Evolutionary conservation across 106 monocot genomes (phyloP).

Genomic region (Gastrodia elata): DNA sequence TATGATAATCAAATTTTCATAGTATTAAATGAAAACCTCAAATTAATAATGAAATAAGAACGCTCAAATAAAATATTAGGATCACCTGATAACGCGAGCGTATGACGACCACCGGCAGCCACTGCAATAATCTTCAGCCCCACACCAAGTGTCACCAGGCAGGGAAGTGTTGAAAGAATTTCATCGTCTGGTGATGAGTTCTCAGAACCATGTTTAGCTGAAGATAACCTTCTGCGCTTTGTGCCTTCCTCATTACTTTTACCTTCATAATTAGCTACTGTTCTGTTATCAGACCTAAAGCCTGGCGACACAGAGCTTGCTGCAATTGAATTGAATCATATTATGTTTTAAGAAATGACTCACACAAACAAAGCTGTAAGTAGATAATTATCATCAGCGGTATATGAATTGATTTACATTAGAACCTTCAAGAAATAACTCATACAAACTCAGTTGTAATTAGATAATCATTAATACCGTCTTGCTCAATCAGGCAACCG

Average conservation of each 20-base stretch:
- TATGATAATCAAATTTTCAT: neutral
- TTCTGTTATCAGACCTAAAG: slow-evolving; percentile 24
- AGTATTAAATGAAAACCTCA: neutral
- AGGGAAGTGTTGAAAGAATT: slow-evolving; percentile 64
- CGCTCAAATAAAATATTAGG: slow-evolving; percentile 5
- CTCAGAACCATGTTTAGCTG: slow-evolving; percentile 55
- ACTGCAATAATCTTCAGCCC: slow-evolving; percentile 57
- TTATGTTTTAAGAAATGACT: slow-evolving; percentile 15
- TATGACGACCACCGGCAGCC: slow-evolving; percentile 94
- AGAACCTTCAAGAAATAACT: slow-evolving; percentile 12
- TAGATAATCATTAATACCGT: slow-evolving; percentile 13
- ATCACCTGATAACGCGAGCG: slow-evolving; percentile 90
- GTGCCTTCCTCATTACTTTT: slow-evolving; percentile 44
- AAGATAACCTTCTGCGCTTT: slow-evolving; percentile 63
- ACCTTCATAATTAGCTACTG: slow-evolving; percentile 23
- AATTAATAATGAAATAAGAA: neutral
- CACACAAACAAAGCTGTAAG: slow-evolving; percentile 6
- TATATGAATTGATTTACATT: slow-evolving; percentile 13
- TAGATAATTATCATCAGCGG: neutral
- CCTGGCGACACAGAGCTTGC: slow-evolving; percentile 57
- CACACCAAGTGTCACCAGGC: slow-evolving; percentile 52
- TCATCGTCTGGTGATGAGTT: slow-evolving; percentile 63
- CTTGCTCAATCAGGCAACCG: slow-evolving; percentile 40
- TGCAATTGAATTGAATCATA: slow-evolving; percentile 23
- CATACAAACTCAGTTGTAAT: slow-evolving; percentile 5